Evolutionary conservation across 139 green algal species (phyloP), one percentile per base, ranked within the genome.

Genomic region (Dunaliella sp.): DNA sequence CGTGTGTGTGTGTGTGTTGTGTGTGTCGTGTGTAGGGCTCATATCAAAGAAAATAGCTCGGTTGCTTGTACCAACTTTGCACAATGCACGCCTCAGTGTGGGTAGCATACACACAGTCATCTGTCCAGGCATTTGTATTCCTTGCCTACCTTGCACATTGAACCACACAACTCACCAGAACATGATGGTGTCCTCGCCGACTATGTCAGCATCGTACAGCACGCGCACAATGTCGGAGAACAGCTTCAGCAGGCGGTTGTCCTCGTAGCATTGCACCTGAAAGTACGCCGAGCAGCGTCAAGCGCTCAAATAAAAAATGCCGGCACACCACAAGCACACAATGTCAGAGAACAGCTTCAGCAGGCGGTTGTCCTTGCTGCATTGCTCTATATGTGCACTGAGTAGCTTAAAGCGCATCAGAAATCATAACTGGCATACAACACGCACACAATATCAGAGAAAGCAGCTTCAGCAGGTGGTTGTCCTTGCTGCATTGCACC

Each of bases 401-500:
- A n/a, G n/a, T n/a, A n/a, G n/a, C n/a, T n/a, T n/a, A n/a, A n/a
- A n/a, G n/a, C n/a, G n/a, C n/a, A n/a, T n/a, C n/a, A n/a, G n/a
- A n/a, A n/a, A n/a, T n/a, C n/a, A n/a, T n/a, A n/a, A n/a, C n/a
- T n/a, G n/a, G n/a, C n/a, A n/a, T n/a, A 99, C 87, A 99, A 87
- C 80, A 97, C 89, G 76, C 94, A 91, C 21, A 98, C 84, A 31
- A 98, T 96, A 88, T 97, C 93, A 22, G 88, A 89, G 90, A 98
- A 99, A n/a, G n/a, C 73, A 98, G 88, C 90, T 98, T 98, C 65
- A 98, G 90, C 87, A 98, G 88, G 81, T 95, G 93, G 80, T 88
- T 95, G 90, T 99, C 97, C 91, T 99, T 96, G 86, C 99, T 99
- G 93, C 96, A 99, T 37, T 93, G 92, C 82, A 98, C 95, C 95